These are phyloP conservation scores for Mucor circinelloides DNA, from an alignment of 371 early-diverging fungal genomes.

Conservation along the genomic window DNA sequence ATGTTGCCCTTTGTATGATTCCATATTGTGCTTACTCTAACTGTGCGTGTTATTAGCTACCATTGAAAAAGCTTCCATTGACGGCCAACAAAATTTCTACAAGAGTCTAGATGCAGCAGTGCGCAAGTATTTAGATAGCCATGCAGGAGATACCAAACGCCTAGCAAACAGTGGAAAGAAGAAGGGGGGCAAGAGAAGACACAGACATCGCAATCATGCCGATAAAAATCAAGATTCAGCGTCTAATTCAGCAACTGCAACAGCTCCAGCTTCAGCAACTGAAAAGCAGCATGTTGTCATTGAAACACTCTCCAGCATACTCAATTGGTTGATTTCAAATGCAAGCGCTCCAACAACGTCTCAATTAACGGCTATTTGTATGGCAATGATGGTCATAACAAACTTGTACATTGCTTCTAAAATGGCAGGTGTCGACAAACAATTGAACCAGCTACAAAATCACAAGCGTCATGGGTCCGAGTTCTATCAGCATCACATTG, in stretches of 20 bases:
- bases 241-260: not conserved
- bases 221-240: not conserved
- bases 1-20: slow-evolving; percentile 13
- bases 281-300: not conserved
- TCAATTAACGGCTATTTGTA: slow-evolving; percentile 36
- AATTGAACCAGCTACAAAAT: slow-evolving; percentile 14
- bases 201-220: slow-evolving; percentile 3
- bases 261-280: not conserved
- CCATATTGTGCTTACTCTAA: not conserved
- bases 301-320: not conserved
- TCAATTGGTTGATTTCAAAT: not conserved
- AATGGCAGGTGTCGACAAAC: slow-evolving; percentile 41
- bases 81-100: slow-evolving; percentile 65
- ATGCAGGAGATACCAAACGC: slow-evolving; percentile 3
- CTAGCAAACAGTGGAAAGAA: not conserved
- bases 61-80: slow-evolving; percentile 72
- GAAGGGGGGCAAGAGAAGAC: slow-evolving; percentile 13
- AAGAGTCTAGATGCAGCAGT: slow-evolving; percentile 59
- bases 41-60: slow-evolving; percentile 36
- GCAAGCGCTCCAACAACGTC: slow-evolving; percentile 20
- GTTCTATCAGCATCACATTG: slow-evolving; percentile 4
- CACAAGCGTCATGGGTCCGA: not conserved
- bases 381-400: slow-evolving; percentile 37
- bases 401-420: slow-evolving; percentile 45
- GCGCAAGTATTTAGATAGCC: slow-evolving; percentile 49